These are phyloP conservation scores for Volutella citrinella DNA, from an alignment of 2,329 filamentous ascomycete genomes.

Conservation along the genomic window DNA sequence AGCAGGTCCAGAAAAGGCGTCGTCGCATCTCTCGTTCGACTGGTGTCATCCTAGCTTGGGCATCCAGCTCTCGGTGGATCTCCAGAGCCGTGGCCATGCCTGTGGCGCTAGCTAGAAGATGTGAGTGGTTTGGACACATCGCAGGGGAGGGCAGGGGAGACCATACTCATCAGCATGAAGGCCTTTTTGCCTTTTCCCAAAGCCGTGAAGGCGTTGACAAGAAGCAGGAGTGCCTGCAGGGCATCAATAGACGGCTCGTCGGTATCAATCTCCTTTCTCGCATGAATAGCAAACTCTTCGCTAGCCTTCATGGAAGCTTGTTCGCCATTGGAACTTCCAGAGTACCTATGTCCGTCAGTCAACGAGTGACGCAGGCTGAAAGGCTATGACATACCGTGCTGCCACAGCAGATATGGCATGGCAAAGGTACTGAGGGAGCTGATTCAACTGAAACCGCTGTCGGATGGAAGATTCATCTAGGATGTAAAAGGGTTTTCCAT, in stretches of 20 bases:
- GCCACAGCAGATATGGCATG: constrained; percentile 61
- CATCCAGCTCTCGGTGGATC: constrained; percentile 72
- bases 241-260: constrained; percentile 80
- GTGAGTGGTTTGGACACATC: constrained; percentile 30
- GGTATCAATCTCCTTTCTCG: constrained; percentile 68
- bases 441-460: constrained; percentile 67
- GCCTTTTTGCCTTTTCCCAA: constrained; percentile 78
- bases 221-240: constrained; percentile 71
- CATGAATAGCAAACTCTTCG: constrained; percentile 69
- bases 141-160: not conserved
- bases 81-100: constrained; percentile 83
- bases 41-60: constrained; percentile 57
- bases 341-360: constrained; percentile 49
- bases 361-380: not conserved
- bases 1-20: constrained; percentile 86
- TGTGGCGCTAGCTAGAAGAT: constrained; percentile 61
- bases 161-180: constrained; percentile 77
- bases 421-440: constrained; percentile 55
- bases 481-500: constrained; percentile 79
- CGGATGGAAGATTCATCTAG: constrained; percentile 74
- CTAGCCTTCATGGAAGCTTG: constrained; percentile 66
- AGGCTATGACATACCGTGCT: constrained; percentile 46
- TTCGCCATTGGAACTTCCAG: constrained; percentile 63
- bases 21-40: constrained; percentile 73
- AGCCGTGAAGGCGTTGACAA: constrained; percentile 74